Evolutionary conservation across 2,329 filamentous ascomycete species (phyloP).

Genomic region (Clathrospora elynae): DNA sequence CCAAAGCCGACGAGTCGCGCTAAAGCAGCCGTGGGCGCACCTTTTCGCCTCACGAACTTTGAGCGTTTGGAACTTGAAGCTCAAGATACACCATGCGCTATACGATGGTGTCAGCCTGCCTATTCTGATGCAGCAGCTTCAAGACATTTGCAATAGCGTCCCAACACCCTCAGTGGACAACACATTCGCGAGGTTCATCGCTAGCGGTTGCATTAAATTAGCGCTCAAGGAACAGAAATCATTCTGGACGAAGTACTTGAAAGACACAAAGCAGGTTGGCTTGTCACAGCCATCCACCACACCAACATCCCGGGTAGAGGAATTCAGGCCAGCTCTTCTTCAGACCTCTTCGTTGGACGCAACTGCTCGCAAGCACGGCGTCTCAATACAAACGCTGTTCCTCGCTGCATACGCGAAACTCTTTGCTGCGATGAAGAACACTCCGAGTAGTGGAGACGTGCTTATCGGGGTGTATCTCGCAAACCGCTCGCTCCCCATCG

Average conservation of each 20-base stretch:
- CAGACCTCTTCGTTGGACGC: constrained; percentile 49
- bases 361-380: constrained; percentile 55
- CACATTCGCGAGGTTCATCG: constrained; percentile 52
- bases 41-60: constrained; percentile 44
- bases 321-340: constrained; percentile 59
- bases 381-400: constrained; percentile 75
- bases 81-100: constrained; percentile 78
- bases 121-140: constrained; percentile 62
- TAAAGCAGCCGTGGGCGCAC: constrained; percentile 41
- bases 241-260: constrained; percentile 60
- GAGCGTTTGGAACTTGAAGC: constrained; percentile 45
- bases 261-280: constrained; percentile 10
- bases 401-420: constrained; percentile 71
- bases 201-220: constrained; percentile 14
- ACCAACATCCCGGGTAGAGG: constrained; percentile 43
- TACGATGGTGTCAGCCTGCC: constrained; percentile 86
- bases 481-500: constrained; percentile 66
- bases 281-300: constrained; percentile 31
- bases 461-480: constrained; percentile 83
- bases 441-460: constrained; percentile 48
- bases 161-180: constrained; percentile 20
- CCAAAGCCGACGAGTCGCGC: constrained; percentile 1
- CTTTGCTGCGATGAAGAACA: constrained; percentile 45
- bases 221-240: constrained; percentile 36
- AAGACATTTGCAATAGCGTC: constrained; percentile 49